These are phyloP conservation scores for Uromyces viciae-fabae DNA, from an alignment of 1,284 basidiomycete genomes.

Conservation along the genomic window DNA sequence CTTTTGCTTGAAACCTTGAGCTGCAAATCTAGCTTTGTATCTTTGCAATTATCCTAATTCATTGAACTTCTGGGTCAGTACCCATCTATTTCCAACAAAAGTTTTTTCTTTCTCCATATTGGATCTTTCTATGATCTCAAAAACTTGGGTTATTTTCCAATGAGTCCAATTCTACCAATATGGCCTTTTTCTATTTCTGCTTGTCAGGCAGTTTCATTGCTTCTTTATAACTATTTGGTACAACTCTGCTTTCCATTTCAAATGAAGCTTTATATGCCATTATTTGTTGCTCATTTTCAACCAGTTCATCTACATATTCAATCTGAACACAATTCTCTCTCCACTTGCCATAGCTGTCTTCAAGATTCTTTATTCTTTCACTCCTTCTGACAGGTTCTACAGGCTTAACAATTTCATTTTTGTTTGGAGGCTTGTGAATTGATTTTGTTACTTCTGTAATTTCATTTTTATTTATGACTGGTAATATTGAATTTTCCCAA, in stretches of 20 bases:
- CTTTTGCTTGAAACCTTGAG: constrained; percentile 25
- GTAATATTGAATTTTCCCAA: neutral
- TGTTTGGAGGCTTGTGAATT: neutral
- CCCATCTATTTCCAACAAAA: constrained; percentile 1
- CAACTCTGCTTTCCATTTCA: constrained; percentile 19
- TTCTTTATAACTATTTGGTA: constrained; percentile 27
- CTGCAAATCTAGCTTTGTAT: constrained; percentile 28
- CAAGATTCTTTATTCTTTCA: neutral
- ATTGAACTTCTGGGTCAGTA: constrained; percentile 16
- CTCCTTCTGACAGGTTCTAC: constrained; percentile 3
- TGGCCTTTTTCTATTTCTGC: constrained; percentile 15
- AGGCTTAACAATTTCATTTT: neutral
- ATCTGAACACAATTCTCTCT: neutral
- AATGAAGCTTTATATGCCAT: constrained; percentile 6
- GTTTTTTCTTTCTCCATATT: neutral
- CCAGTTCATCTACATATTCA: neutral
- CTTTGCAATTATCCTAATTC: constrained; percentile 4
- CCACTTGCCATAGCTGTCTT: neutral
- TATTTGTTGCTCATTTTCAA: neutral
- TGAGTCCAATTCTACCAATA: constrained; percentile 24
- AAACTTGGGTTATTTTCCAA: constrained; percentile 22
- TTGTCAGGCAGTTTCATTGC: constrained; percentile 9
- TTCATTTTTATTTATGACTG: neutral
- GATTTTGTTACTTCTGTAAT: neutral
- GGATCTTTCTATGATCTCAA: constrained; percentile 19